A percentile compares a stretch with the other conserved stretches of the same genome.
These are phyloP conservation scores for Jamesozyma jinghongensis DNA, from an alignment of 805 yeast species.

Conservation along the genomic window DNA sequence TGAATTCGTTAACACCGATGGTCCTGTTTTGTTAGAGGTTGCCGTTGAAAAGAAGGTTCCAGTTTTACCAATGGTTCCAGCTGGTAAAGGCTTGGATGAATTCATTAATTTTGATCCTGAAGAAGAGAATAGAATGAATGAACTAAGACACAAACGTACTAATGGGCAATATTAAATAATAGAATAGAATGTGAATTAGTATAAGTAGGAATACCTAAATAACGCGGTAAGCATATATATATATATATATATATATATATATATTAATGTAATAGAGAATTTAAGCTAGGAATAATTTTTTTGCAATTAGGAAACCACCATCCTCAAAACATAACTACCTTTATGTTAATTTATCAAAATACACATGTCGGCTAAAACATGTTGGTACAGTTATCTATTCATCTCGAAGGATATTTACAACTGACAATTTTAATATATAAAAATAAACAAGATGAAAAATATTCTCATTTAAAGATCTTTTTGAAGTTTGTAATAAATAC, in stretches of 20 bases:
- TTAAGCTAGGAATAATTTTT: too few relatives aligned
- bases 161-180: conserved; percentile 49
- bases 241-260: background rate
- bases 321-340: too few relatives aligned
- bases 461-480: background rate
- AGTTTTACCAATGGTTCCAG: conserved; percentile 97
- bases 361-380: too few relatives aligned
- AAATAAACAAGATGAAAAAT: background rate
- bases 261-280: background rate
- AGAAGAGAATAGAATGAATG: conserved; percentile 62
- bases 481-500: background rate
- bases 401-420: background rate
- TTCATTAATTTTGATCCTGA: conserved; percentile 80
- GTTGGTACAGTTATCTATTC: too few relatives aligned
- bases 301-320: too few relatives aligned
- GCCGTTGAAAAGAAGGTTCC: conserved; percentile 83
- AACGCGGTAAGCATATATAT: too few relatives aligned
- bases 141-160: conserved; percentile 64
- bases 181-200: background rate
- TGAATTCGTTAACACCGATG: conserved; percentile 64
- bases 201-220: too few relatives aligned
- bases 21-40: conserved; percentile 89
- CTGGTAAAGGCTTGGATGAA: conserved; percentile 89
- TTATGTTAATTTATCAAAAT: too few relatives aligned
- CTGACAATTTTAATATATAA: background rate